Percentiles rank a stretch among this genome's conserved stretches.
These are phyloP conservation scores for Yamadazyma spencermartinsiae DNA, from an alignment of 1,139 yeast species.

Conservation along the genomic window DNA sequence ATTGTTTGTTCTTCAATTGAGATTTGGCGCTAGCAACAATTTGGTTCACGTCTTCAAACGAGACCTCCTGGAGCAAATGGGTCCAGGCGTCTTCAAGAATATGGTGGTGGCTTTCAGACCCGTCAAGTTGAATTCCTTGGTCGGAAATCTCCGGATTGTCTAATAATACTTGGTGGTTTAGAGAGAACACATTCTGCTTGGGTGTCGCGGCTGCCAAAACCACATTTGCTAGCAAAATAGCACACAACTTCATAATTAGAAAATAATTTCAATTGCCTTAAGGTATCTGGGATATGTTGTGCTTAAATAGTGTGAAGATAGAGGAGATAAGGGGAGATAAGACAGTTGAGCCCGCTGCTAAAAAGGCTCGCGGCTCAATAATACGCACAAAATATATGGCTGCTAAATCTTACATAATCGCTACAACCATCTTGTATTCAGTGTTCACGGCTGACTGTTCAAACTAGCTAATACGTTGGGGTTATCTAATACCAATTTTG, in stretches of 20 bases:
- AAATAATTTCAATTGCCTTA: neutral
- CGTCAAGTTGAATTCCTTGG: slow-evolving; percentile 4
- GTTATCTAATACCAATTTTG: slow-evolving; percentile 41
- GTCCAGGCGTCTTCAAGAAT: slow-evolving; percentile 6
- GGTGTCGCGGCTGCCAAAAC: neutral
- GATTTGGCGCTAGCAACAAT: slow-evolving; percentile 1
- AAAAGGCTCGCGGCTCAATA: too few relatives aligned
- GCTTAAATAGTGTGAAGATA: too few relatives aligned
- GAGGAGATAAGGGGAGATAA: neutral
- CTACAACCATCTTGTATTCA: too few relatives aligned
- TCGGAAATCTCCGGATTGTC: slow-evolving; percentile 8
- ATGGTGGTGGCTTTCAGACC: neutral
- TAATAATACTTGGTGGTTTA: slow-evolving; percentile 7
- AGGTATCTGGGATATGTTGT: too few relatives aligned
- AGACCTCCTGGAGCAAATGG: slow-evolving; percentile 2
- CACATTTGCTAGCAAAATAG: neutral
- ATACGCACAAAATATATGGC: too few relatives aligned
- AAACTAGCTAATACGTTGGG: slow-evolving; percentile 3
- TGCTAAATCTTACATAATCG: neutral
- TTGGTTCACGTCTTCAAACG: neutral
- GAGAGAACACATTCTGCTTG: slow-evolving; percentile 7
- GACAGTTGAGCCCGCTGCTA: too few relatives aligned
- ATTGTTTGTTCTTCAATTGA: neutral
- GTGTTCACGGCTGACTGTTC: too few relatives aligned
- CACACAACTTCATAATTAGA: neutral